A percentile compares a stretch with the other conserved stretches of the same genome.
Evolutionary conservation across 1,284 basidiomycete genomes (phyloP).

Genomic region (Ustilago shanxiensis): DNA sequence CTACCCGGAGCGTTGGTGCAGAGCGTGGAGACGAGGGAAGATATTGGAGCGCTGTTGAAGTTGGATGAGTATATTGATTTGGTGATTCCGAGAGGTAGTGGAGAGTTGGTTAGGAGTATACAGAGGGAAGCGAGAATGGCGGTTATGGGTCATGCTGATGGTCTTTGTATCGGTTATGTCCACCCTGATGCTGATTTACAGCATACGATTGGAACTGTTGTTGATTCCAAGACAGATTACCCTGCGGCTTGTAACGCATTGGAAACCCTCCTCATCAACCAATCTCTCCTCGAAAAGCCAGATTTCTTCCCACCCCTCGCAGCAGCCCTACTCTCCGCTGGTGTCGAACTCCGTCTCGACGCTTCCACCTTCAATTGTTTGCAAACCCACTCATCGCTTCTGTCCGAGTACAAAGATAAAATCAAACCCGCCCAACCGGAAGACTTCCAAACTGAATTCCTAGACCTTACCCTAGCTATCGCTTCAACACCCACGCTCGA

Average conservation of each 20-base stretch:
- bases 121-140: constrained; percentile 91
- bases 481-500: constrained; percentile 79
- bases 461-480: constrained; percentile 75
- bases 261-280: constrained; percentile 90
- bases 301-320: constrained; percentile 84
- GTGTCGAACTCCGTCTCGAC: constrained; percentile 87
- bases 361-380: background rate
- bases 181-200: constrained; percentile 83
- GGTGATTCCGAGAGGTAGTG: constrained; percentile 95
- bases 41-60: constrained; percentile 86
- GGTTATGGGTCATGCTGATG: constrained; percentile 99
- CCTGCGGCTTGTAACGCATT: constrained; percentile 95
- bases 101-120: constrained; percentile 87
- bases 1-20: constrained; percentile 88
- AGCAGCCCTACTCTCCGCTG: constrained; percentile 76
- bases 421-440: constrained; percentile 69
- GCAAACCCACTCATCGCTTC: background rate
- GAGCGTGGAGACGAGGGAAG: constrained; percentile 89
- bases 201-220: constrained; percentile 83
- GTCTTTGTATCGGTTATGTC: constrained; percentile 88
- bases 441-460: constrained; percentile 89
- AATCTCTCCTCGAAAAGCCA: constrained; percentile 67
- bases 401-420: constrained; percentile 60
- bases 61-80: constrained; percentile 94
- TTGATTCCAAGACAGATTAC: constrained; percentile 96